Conservation (phyloP, 441 rosid genomes). For the Jatropha podagrica region DNA sequence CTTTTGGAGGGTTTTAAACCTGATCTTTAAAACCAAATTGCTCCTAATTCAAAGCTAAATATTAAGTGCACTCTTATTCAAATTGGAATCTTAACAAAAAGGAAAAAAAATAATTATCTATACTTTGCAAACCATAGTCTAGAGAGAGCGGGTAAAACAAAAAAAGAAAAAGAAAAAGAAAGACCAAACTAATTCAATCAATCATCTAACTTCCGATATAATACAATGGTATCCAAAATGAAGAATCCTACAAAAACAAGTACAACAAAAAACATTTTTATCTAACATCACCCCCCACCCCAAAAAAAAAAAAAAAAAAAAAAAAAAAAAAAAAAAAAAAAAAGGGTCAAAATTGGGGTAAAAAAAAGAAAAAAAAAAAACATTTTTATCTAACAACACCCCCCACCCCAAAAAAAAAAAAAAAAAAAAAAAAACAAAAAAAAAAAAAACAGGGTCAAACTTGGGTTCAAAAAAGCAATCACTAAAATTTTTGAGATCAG, state of each 20-base stretch:
- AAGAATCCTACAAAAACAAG: background rate
- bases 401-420: too few species aligned
- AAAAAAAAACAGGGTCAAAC: background rate
- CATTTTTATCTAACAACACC: too few species aligned
- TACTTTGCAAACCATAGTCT: background rate
- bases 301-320: too few species aligned
- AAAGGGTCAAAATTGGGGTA: too few species aligned
- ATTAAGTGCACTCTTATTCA: constrained; percentile 14
- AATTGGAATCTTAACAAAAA: constrained; percentile 30
- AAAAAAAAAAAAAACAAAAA: background rate
- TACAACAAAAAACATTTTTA: background rate
- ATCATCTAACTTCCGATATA: background rate
- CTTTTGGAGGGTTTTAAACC: constrained; percentile 39
- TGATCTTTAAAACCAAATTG: constrained; percentile 20
- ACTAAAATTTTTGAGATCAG: background rate
- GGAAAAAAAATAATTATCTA: constrained; percentile 8
- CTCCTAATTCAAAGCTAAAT: constrained; percentile 26
- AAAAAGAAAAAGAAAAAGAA: background rate
- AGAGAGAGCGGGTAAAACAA: background rate
- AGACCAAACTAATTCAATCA: background rate
- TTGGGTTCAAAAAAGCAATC: background rate
- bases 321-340: too few species aligned
- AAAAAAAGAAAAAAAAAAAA: background rate
- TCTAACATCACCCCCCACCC: background rate
- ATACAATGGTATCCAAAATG: background rate